Evolutionary conservation across 495 filamentous ascomycete genomes (phyloP).

Genomic region (Neurospora africana): DNA sequence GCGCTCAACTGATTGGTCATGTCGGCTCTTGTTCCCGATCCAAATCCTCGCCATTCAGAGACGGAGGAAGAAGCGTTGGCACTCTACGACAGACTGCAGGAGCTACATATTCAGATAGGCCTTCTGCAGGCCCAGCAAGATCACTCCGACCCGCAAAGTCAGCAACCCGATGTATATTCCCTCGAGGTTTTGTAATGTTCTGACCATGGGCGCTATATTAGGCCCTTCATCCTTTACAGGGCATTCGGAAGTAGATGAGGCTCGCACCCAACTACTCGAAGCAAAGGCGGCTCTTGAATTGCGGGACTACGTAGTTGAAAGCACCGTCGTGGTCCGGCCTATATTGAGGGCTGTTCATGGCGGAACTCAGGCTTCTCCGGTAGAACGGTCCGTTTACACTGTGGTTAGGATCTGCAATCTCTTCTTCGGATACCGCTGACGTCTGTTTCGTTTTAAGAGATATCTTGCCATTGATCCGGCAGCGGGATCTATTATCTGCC

Average conservation of each 20-base stretch:
- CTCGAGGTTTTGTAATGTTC: neutral
- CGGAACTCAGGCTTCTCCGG: constrained; percentile 49
- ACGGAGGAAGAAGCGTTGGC: constrained; percentile 52
- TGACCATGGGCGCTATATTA: neutral
- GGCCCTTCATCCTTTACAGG: neutral
- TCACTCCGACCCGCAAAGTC: constrained; percentile 3
- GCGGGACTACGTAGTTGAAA: constrained; percentile 54
- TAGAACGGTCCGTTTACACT: constrained; percentile 48
- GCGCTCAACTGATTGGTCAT: neutral
- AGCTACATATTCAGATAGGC: constrained; percentile 59
- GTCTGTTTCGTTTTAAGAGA: constrained; percentile 35
- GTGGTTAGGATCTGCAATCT: constrained; percentile 2
- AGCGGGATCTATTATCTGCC: constrained; percentile 55
- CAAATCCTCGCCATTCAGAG: constrained; percentile 14
- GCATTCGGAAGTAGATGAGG: constrained; percentile 33
- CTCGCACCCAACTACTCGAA: constrained; percentile 56
- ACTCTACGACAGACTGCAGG: constrained; percentile 58
- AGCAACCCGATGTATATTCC: neutral
- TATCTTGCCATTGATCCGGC: constrained; percentile 51
- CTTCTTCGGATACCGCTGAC: neutral
- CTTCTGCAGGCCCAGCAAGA: constrained; percentile 45
- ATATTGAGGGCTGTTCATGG: constrained; percentile 67
- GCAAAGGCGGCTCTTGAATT: constrained; percentile 58
- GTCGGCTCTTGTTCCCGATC: neutral
- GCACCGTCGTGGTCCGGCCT: constrained; percentile 58